Evolutionary conservation across 179 eudicot species (phyloP).

Genomic region (Silene vulgaris): DNA sequence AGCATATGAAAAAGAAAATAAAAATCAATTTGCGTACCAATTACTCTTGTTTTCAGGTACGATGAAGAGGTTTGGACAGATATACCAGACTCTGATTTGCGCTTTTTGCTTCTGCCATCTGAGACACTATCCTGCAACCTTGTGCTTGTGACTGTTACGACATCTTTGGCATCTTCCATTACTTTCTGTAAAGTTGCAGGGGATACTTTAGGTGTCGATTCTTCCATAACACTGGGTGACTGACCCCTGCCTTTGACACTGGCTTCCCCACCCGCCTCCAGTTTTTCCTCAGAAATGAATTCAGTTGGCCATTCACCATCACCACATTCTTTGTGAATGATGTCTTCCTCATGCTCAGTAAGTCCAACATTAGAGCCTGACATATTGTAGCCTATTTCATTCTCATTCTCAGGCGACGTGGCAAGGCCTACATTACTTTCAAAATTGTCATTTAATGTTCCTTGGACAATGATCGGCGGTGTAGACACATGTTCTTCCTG

Average conservation of each 20-base stretch:
- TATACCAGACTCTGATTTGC: neutral
- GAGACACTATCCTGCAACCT: neutral
- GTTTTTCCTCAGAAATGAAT: neutral
- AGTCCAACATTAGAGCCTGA: neutral
- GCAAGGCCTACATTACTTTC: neutral
- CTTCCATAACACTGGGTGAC: conserved; percentile 3
- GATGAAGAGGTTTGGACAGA: neutral
- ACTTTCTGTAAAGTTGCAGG: neutral
- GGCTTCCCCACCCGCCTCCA: neutral
- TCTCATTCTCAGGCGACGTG: conserved; percentile 9
- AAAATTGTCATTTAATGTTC: neutral
- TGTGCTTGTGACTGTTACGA: neutral
- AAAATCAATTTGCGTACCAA: conserved; percentile 10
- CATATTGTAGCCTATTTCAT: conserved; percentile 3
- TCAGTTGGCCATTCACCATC: neutral
- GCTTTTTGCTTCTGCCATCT: neutral
- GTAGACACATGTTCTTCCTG: neutral
- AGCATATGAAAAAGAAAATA: neutral
- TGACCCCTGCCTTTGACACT: conserved; percentile 6
- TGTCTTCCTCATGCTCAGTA: conserved; percentile 9
- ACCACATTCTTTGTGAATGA: neutral
- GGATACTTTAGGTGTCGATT: neutral
- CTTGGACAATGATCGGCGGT: neutral
- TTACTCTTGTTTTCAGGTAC: conserved; percentile 2
- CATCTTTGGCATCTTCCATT: neutral